phyloP scores from a whole-genome alignment of 2,329 filamentous ascomycete species.

The Neobulgaria alba region DNA sequence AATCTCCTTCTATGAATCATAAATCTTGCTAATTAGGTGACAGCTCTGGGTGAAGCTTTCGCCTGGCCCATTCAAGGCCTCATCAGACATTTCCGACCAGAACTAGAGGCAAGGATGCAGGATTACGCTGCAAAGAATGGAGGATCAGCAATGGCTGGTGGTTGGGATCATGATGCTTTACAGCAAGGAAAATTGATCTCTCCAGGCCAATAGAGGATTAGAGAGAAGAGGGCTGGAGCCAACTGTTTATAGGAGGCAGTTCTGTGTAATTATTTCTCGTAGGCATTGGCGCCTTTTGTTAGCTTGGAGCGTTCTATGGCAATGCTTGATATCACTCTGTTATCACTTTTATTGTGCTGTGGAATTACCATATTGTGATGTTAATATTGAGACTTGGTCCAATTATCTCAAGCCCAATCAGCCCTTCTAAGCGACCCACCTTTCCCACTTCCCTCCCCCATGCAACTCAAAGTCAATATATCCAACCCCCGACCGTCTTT shows the following conservation, averaged over 20 bases:
- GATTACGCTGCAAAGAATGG: conserved; percentile 67
- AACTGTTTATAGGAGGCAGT: not conserved
- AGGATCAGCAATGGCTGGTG: conserved; percentile 71
- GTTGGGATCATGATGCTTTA: conserved; percentile 69
- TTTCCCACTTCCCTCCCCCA: too few species aligned
- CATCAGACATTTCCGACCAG: conserved; percentile 95
- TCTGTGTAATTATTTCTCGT: not conserved
- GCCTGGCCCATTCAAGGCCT: conserved; percentile 98
- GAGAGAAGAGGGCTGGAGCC: not conserved
- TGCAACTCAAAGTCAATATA: too few species aligned
- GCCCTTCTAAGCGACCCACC: too few species aligned
- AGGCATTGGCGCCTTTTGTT: not conserved
- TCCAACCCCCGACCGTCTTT: too few species aligned
- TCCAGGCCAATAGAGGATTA: conserved; percentile 86
- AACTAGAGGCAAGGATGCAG: conserved; percentile 85
- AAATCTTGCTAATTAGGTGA: conserved; percentile 11
- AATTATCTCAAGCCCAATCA: too few species aligned
- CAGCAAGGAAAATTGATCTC: conserved; percentile 77
- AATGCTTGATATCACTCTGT: not conserved
- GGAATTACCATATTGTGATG: too few species aligned
- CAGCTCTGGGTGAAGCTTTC: conserved; percentile 90
- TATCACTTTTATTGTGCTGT: not conserved
- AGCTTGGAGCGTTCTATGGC: not conserved
- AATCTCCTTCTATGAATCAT: not conserved
- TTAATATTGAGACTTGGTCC: too few species aligned